A percentile compares a stretch with the other conserved stretches of the same genome.
Conservation (phyloP, 2,329 filamentous ascomycete species). For the Sphaerostilbella broomeana region DNA sequence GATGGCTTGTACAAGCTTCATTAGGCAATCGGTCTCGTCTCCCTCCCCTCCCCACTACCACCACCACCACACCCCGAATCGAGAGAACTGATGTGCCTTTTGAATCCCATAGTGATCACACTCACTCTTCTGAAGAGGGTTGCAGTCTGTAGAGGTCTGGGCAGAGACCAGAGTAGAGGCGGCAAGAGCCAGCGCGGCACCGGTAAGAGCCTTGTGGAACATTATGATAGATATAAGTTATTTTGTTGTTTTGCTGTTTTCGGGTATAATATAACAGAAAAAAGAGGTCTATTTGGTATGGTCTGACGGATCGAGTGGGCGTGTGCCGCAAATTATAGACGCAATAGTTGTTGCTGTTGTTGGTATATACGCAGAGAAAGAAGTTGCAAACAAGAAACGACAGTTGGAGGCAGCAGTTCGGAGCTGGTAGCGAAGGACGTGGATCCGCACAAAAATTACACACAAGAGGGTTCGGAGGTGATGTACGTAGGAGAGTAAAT, state of each 20-base stretch:
- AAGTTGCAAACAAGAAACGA: conserved; percentile 8
- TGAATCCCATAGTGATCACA: too few species aligned
- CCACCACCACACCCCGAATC: too few species aligned
- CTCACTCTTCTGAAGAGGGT: conserved; percentile 47
- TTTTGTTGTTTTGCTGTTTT: not conserved
- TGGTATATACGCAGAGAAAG: conserved; percentile 4
- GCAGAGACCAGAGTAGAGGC: conserved; percentile 44
- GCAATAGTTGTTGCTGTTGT: conserved; percentile 5
- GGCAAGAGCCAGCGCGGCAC: conserved; percentile 42
- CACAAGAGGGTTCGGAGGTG: conserved; percentile 2
- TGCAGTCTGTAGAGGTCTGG: conserved; percentile 51
- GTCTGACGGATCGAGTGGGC: too few species aligned
- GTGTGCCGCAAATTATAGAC: not conserved
- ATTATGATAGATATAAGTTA: conserved; percentile 19
- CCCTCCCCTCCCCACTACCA: too few species aligned
- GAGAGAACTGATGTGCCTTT: too few species aligned
- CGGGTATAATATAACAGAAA: conserved; percentile 8
- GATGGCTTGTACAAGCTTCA: too few species aligned
- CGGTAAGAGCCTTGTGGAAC: conserved; percentile 40
- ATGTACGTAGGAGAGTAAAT: conserved; percentile 9
- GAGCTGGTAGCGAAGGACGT: conserved; percentile 13
- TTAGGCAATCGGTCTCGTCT: too few species aligned
- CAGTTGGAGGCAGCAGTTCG: conserved; percentile 5
- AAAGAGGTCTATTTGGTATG: too few species aligned
- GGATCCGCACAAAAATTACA: conserved; percentile 3